Conservation (phyloP, 2,329 filamentous ascomycete species). For the Cordyceps fumosorosea region DNA sequence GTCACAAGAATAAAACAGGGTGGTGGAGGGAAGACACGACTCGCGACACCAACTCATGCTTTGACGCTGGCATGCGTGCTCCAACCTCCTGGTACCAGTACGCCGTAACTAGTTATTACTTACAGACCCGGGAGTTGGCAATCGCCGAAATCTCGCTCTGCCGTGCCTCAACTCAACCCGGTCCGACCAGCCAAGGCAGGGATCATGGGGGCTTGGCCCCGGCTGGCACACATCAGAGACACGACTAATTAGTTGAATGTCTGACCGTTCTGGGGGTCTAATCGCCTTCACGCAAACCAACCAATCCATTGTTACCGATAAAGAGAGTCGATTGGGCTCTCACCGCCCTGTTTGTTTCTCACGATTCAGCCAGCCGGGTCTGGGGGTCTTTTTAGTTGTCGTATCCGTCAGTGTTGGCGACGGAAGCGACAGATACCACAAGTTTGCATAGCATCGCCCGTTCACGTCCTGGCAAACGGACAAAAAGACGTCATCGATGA, state of each 20-base stretch:
- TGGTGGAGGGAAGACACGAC: background rate
- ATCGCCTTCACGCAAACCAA: background rate
- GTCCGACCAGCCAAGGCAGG: background rate
- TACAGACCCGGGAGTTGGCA: background rate
- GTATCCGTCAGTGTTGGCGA: too few species aligned
- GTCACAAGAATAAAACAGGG: background rate
- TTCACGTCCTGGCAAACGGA: background rate
- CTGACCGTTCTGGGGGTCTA: background rate
- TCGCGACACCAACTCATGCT: background rate
- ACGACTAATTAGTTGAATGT: background rate
- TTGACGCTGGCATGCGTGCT: background rate
- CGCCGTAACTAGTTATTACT: background rate
- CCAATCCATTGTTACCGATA: background rate
- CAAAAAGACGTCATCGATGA: background rate
- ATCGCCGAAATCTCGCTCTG: background rate
- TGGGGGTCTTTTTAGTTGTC: too few species aligned
- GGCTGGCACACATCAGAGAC: background rate
- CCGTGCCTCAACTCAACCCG: background rate
- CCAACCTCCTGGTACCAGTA: background rate
- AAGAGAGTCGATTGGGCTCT: too few species aligned
- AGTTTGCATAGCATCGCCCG: background rate
- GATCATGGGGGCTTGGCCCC: background rate
- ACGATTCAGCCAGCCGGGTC: background rate
- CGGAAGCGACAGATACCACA: too few species aligned
- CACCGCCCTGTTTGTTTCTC: background rate